phyloP scores from a whole-genome alignment of 805 yeast species.

The Saturnispora halmiae region DNA sequence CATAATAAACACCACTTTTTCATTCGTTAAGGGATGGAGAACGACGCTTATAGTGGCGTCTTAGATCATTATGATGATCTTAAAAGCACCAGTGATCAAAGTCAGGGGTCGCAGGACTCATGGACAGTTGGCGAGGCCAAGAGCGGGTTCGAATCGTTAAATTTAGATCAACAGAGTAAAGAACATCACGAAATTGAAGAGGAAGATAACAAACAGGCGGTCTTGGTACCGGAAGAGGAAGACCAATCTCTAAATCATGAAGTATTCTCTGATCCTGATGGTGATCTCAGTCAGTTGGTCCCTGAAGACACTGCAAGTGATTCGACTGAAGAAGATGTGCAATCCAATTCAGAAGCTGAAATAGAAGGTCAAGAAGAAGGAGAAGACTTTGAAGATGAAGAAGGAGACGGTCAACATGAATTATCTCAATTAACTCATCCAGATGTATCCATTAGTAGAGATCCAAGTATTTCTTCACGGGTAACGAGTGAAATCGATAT shows the following conservation, averaged over 20 bases:
- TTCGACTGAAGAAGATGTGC: not conserved
- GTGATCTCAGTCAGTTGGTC: not conserved
- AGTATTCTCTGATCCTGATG: not conserved
- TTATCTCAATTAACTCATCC: slow-evolving; percentile 10
- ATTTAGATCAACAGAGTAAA: not conserved
- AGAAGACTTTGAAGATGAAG: slow-evolving; percentile 7
- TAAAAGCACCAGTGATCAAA: not conserved
- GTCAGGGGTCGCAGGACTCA: not conserved
- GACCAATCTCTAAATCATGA: not conserved
- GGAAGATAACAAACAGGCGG: not conserved
- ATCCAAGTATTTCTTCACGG: slow-evolving; percentile 14
- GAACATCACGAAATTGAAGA: not conserved
- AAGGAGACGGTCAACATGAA: not conserved
- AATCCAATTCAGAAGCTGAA: not conserved
- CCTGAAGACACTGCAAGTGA: not conserved
- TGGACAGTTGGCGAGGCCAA: slow-evolving; percentile 4
- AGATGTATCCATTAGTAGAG: slow-evolving; percentile 12
- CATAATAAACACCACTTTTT: no score
- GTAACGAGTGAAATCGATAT: slow-evolving; percentile 13
- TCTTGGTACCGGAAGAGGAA: not conserved
- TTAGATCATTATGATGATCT: slow-evolving; percentile 2
- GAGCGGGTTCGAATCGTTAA: not conserved
- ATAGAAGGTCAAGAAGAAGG: slow-evolving; percentile 4
- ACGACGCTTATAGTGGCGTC: not conserved
- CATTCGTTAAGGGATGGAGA: not conserved